phyloP scores from a whole-genome alignment of 2,329 filamentous ascomycete genomes.

The Verticillium alfalfae region DNA sequence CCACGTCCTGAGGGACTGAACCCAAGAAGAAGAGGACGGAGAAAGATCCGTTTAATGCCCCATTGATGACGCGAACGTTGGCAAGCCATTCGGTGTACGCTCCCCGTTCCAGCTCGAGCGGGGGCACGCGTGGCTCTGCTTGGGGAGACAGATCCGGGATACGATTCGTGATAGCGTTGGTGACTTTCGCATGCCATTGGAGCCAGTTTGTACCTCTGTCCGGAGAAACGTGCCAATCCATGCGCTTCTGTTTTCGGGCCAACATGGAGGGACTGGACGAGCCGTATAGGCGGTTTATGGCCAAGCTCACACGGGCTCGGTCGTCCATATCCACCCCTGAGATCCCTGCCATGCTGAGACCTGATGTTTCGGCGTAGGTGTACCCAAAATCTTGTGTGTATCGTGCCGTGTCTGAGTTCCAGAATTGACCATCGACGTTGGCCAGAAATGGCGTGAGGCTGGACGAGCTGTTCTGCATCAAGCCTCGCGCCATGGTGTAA shows the following conservation, averaged over 20 bases:
- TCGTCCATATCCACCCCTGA: constrained; percentile 23
- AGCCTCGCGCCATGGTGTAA: constrained; percentile 52
- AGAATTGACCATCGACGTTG: constrained; percentile 53
- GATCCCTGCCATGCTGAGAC: constrained; percentile 4
- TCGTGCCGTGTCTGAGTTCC: constrained; percentile 59
- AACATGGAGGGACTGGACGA: constrained; percentile 19
- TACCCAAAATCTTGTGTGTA: constrained; percentile 63
- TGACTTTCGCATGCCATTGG: not conserved
- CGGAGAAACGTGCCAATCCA: no score
- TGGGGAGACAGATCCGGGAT: not conserved
- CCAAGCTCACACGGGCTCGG: constrained; percentile 35
- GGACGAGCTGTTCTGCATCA: constrained; percentile 48
- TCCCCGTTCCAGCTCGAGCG: constrained; percentile 27
- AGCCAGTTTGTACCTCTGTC: not conserved
- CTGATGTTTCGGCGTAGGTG: constrained; percentile 60
- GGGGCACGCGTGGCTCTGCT: constrained; percentile 2
- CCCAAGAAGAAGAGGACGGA: constrained; percentile 64
- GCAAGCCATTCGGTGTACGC: constrained; percentile 60
- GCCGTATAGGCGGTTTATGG: constrained; percentile 49
- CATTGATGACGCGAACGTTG: constrained; percentile 58
- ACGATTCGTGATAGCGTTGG: not conserved
- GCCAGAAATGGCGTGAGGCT: constrained; percentile 64
- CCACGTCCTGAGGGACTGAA: constrained; percentile 33
- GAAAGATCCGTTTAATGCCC: constrained; percentile 56
- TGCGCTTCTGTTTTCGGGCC: constrained; percentile 4